Conservation (phyloP, 2,329 filamentous ascomycete genomes). For the Magnaporthiopsis rhizophila region DNA sequence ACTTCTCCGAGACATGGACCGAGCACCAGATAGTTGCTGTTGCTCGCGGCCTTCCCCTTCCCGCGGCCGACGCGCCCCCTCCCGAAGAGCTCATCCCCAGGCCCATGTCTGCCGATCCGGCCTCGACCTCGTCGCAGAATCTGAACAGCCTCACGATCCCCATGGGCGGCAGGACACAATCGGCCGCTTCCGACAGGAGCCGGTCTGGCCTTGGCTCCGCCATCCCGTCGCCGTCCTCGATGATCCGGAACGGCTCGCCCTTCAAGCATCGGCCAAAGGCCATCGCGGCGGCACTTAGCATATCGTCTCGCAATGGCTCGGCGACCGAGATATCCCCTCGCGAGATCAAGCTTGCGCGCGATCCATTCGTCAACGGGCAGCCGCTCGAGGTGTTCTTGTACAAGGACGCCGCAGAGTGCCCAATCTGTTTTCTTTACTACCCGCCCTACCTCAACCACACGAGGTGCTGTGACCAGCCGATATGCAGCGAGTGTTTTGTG, state of each 20-base stretch:
- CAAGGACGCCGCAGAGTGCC: slow-evolving; percentile 83
- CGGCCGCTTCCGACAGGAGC: slow-evolving; percentile 64
- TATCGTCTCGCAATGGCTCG: slow-evolving; percentile 64
- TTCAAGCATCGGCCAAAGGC: slow-evolving; percentile 86
- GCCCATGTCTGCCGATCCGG: slow-evolving; percentile 36
- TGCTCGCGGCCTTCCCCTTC: slow-evolving; percentile 74
- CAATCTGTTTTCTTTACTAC: slow-evolving; percentile 94
- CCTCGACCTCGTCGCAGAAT: slow-evolving; percentile 48
- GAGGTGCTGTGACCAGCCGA: slow-evolving; percentile 88
- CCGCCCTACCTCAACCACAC: slow-evolving; percentile 92
- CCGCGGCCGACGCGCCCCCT: slow-evolving; percentile 74
- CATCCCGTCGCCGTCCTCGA: slow-evolving; percentile 48
- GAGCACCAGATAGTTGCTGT: slow-evolving; percentile 93
- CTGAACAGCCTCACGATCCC: slow-evolving; percentile 71
- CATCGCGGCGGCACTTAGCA: slow-evolving; percentile 69
- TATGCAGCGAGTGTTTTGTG: slow-evolving; percentile 98
- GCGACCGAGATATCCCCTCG: slow-evolving; percentile 65
- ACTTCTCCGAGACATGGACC: slow-evolving; percentile 82
- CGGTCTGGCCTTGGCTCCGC: slow-evolving; percentile 56
- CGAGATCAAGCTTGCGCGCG: slow-evolving; percentile 71
- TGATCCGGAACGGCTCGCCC: slow-evolving; percentile 46
- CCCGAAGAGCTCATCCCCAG: slow-evolving; percentile 53
- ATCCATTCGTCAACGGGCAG: slow-evolving; percentile 90
- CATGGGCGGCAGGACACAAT: slow-evolving; percentile 68
- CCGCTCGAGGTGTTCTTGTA: slow-evolving; percentile 88